A percentile compares a stretch with the other conserved stretches of the same genome.
These are phyloP conservation scores for Vigna radiata DNA, from an alignment of 306 rosid species.

Conservation along the genomic window DNA sequence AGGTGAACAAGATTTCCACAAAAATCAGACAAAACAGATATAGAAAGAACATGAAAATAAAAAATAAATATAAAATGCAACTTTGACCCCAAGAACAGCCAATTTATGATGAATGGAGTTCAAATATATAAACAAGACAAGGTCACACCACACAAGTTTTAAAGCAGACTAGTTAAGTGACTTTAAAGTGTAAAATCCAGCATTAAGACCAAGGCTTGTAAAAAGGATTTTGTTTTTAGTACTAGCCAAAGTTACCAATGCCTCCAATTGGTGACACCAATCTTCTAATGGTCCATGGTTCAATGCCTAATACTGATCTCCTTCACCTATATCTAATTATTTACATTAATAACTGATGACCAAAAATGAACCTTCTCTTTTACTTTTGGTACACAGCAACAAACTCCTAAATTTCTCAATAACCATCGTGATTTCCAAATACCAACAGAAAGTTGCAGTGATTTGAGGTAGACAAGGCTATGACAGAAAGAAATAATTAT, in stretches of 20 bases:
- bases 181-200: background rate
- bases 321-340: constrained; percentile 25
- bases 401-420: constrained; percentile 6
- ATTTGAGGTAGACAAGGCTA: constrained; percentile 11
- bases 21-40: background rate
- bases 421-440: background rate
- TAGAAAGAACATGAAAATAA: background rate
- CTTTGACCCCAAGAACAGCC: background rate
- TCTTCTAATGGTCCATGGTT: background rate
- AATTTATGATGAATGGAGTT: background rate
- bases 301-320: background rate
- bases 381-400: background rate
- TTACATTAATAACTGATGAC: constrained; percentile 11
- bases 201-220: background rate
- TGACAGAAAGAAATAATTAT: background rate
- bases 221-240: constrained; percentile 2
- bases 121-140: background rate
- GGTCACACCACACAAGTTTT: background rate
- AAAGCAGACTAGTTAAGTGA: background rate
- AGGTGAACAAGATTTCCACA: background rate
- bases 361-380: background rate
- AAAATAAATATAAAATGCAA: background rate
- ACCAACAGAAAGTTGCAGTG: constrained; percentile 13
- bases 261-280: background rate
- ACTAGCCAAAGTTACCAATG: constrained; percentile 3